These are phyloP conservation scores for Aspergillus coremiiformis DNA, from an alignment of 495 filamentous ascomycete species.

Conservation along the genomic window DNA sequence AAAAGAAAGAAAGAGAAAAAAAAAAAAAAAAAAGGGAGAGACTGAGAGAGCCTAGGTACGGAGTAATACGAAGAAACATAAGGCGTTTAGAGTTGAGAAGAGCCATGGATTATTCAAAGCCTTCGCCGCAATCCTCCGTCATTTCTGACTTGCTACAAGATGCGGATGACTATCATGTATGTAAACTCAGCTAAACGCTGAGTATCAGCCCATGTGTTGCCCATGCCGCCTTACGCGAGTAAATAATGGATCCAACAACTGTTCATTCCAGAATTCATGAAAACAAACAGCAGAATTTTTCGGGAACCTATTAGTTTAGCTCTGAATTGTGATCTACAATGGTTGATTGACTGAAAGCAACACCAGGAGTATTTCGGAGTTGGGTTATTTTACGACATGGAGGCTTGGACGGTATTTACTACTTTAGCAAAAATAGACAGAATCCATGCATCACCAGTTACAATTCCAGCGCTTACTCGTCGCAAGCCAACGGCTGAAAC, in stretches of 20 bases:
- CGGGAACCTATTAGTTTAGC: not conserved
- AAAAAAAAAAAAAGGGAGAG: not conserved
- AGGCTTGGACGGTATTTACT: not conserved
- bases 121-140: constrained; percentile 11
- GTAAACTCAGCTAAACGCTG: too few species aligned
- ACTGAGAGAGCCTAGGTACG: not conserved
- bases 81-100: constrained; percentile 1
- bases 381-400: not conserved
- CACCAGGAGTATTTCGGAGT: not conserved
- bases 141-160: not conserved
- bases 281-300: not conserved
- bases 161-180: not conserved
- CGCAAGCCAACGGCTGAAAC: constrained; percentile 12
- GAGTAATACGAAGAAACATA: not conserved
- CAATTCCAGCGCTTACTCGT: not conserved
- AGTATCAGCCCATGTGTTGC: too few species aligned
- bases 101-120: constrained; percentile 7
- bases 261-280: not conserved
- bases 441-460: not conserved
- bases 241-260: not conserved
- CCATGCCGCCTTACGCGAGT: constrained; percentile 1
- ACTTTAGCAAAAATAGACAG: not conserved
- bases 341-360: constrained; percentile 2
- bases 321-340: constrained; percentile 1
- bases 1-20: not conserved